Conservation (phyloP, 768 basidiomycete genomes). For the Suillus tomentosus region DNA sequence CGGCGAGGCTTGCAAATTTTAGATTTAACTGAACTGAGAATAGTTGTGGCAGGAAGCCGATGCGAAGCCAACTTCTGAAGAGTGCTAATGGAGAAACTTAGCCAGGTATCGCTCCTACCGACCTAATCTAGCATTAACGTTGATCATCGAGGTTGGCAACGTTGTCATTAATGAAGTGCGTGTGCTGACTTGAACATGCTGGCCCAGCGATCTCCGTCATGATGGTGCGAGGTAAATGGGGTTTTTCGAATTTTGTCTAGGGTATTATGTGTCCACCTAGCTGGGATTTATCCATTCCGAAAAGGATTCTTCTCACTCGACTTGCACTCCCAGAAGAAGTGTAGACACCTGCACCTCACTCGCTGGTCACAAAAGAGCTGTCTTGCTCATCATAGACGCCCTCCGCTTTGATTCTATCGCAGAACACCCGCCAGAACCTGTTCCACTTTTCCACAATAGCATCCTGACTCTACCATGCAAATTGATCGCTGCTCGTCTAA, state of each 20-base stretch:
- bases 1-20: no score
- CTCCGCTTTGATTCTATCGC: slow-evolving; percentile 93
- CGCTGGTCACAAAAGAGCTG: slow-evolving; percentile 75
- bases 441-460: slow-evolving; percentile 76
- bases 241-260: slow-evolving; percentile 44
- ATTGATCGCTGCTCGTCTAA: slow-evolving; percentile 62
- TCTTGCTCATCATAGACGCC: slow-evolving; percentile 84
- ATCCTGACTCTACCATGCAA: slow-evolving; percentile 77
- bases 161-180: no score
- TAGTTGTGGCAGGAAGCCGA: no score
- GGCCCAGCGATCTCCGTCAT: no score
- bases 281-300: slow-evolving; percentile 88
- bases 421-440: slow-evolving; percentile 56
- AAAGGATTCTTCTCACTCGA: slow-evolving; percentile 88
- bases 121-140: no score
- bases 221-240: no score
- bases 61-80: no score
- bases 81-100: no score
- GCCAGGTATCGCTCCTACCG: no score
- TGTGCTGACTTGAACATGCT: no score
- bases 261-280: slow-evolving; percentile 67
- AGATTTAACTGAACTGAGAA: no score
- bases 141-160: no score
- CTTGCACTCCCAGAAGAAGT: slow-evolving; percentile 30
- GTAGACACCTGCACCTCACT: slow-evolving; percentile 38